phyloP scores from a whole-genome alignment of 108 stramenopile genomes.

The Fragilariopsis cylindrus region DNA sequence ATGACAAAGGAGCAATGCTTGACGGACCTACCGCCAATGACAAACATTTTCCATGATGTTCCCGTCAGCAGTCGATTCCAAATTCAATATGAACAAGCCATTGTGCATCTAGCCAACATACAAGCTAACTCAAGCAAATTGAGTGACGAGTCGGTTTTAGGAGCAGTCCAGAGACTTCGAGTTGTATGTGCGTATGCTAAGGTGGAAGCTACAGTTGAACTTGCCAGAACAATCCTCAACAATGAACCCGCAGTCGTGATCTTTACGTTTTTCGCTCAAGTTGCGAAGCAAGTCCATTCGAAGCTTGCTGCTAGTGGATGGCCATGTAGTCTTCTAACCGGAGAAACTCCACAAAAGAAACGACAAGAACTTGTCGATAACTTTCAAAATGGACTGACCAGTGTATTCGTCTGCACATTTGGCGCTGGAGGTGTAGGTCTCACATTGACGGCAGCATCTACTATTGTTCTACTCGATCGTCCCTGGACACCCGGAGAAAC shows the following conservation, averaged over 20 bases:
- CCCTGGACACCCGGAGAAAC: conserved; percentile 83
- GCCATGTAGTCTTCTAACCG: conserved; percentile 67
- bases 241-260: conserved; percentile 69
- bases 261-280: conserved; percentile 70
- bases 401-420: conserved; percentile 82
- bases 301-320: conserved; percentile 59
- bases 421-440: conserved; percentile 87
- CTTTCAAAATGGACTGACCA: conserved; percentile 71
- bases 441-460: conserved; percentile 80
- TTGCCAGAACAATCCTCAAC: conserved; percentile 54
- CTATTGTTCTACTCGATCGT: conserved; percentile 79
- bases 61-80: conserved; percentile 59
- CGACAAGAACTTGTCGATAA: conserved; percentile 77
- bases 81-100: conserved; percentile 49
- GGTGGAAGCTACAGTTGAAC: conserved; percentile 20
- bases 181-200: conserved; percentile 12
- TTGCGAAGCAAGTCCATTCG: conserved; percentile 60
- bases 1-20: conserved; percentile 87
- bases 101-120: conserved; percentile 58
- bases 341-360: conserved; percentile 66
- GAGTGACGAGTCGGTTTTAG: conserved; percentile 62
- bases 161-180: conserved; percentile 23
- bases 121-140: conserved; percentile 22
- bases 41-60: conserved; percentile 55
- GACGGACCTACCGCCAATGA: conserved; percentile 63